These are phyloP conservation scores for Malus hybrid DNA, from an alignment of 331 rosid species.

Conservation along the genomic window DNA sequence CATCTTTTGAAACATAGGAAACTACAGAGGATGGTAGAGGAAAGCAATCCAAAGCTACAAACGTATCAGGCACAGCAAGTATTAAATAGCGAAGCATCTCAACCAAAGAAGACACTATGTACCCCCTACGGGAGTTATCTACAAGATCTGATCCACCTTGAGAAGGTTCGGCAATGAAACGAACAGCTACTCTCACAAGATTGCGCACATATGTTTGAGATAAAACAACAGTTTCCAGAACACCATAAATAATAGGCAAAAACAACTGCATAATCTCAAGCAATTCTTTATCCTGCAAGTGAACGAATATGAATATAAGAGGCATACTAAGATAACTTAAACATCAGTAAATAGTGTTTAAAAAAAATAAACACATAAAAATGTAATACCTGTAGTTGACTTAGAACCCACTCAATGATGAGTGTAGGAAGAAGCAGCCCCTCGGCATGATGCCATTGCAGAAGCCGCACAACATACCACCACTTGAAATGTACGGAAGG, in stretches of 20 bases:
- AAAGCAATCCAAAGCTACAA: slow-evolving; percentile 95
- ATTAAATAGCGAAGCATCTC: slow-evolving; percentile 95
- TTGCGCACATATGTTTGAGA: slow-evolving; percentile 88
- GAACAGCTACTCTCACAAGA: slow-evolving; percentile 74
- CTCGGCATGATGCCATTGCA: slow-evolving; percentile 96
- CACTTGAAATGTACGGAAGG: slow-evolving; percentile 85
- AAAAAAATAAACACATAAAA: background rate
- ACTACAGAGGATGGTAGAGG: slow-evolving; percentile 76
- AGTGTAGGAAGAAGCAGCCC: slow-evolving; percentile 84
- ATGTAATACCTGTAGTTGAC: slow-evolving; percentile 70
- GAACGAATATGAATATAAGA: slow-evolving; percentile 9
- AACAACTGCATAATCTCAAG: slow-evolving; percentile 83
- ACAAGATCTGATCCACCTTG: slow-evolving; percentile 96
- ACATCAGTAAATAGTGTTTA: background rate
- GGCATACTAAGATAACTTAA: slow-evolving; percentile 5
- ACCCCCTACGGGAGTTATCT: slow-evolving; percentile 85
- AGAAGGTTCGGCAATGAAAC: slow-evolving; percentile 75
- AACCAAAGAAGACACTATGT: slow-evolving; percentile 68
- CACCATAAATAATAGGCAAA: slow-evolving; percentile 86
- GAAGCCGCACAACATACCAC: slow-evolving; percentile 91
- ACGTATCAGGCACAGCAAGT: slow-evolving; percentile 82
- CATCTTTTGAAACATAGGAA: slow-evolving; percentile 61
- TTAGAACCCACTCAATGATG: slow-evolving; percentile 89
- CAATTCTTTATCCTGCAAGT: slow-evolving; percentile 73
- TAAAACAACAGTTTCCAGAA: slow-evolving; percentile 69